Evolutionary conservation across 108 stramenopile genomes (phyloP).

Genomic region (Nitzschia palea): DNA sequence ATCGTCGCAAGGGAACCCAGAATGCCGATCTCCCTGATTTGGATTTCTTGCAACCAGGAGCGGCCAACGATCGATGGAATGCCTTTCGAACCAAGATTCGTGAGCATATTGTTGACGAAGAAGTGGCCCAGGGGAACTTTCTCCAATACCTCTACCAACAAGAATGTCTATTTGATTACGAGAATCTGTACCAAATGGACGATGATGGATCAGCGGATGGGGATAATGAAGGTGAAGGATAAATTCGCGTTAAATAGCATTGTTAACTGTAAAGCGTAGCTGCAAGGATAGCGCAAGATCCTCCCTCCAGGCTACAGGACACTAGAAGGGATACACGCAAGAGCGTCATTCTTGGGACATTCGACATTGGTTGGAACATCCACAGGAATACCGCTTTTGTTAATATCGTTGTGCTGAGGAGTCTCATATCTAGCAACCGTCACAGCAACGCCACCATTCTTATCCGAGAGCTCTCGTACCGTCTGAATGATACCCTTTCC

Average conservation of each 20-base stretch:
- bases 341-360: conserved; percentile 77
- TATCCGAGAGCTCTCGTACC: conserved; percentile 58
- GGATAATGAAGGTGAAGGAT: no score
- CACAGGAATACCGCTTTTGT: conserved; percentile 77
- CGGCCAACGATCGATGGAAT: conserved; percentile 56
- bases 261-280: no score
- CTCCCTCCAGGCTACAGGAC: conserved; percentile 9
- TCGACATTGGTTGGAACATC: conserved; percentile 60
- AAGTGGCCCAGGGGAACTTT: conserved; percentile 78
- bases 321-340: conserved; percentile 46
- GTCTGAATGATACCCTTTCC: conserved; percentile 94
- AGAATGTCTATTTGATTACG: conserved; percentile 36
- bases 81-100: conserved; percentile 74
- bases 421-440: conserved; percentile 90
- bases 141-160: conserved; percentile 71
- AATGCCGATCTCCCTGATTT: conserved; percentile 42
- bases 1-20: conserved; percentile 54
- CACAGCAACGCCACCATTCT: conserved; percentile 87
- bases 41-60: conserved; percentile 53
- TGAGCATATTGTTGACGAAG: conserved; percentile 80
- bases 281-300: background rate
- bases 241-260: no score
- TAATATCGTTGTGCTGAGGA: conserved; percentile 84
- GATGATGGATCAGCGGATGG: background rate
- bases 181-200: conserved; percentile 4